Evolutionary conservation across 352 stramenopile species (phyloP).

Genomic region (Pythium dissotocum): DNA sequence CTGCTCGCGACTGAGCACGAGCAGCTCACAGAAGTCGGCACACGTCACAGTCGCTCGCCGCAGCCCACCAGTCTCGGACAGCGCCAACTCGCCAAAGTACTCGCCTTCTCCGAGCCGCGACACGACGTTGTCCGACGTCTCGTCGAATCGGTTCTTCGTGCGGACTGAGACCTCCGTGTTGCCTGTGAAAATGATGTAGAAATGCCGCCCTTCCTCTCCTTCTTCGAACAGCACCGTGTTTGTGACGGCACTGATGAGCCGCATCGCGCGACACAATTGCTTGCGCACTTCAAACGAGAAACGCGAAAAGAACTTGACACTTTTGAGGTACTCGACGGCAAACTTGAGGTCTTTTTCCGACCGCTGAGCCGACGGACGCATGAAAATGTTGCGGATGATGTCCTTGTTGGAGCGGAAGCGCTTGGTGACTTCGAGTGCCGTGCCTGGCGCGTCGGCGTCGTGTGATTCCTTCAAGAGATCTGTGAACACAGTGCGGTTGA

Average conservation of each 20-base stretch:
- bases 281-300: conserved; percentile 89
- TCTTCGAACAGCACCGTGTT: conserved; percentile 84
- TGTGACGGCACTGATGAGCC: conserved; percentile 70
- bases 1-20: conserved; percentile 75
- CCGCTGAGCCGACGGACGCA: conserved; percentile 57
- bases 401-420: conserved; percentile 86
- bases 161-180: conserved; percentile 69
- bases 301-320: conserved; percentile 85
- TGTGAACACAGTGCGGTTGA: conserved; percentile 68
- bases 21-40: conserved; percentile 72
- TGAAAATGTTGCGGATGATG: conserved; percentile 86
- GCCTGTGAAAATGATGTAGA: conserved; percentile 85
- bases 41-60: conserved; percentile 72
- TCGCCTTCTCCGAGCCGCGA: conserved; percentile 68
- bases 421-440: conserved; percentile 69
- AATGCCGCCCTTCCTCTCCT: conserved; percentile 72
- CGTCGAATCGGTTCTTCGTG: conserved; percentile 75
- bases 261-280: conserved; percentile 81
- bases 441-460: conserved; percentile 37
- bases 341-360: conserved; percentile 87
- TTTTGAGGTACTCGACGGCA: conserved; percentile 82
- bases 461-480: conserved; percentile 67
- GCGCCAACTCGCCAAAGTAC: conserved; percentile 77
- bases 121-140: conserved; percentile 63
- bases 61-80: conserved; percentile 65